Base-by-base conservation (phyloP, 2,329 filamentous ascomycete genomes). In the Xylaria sp. region DNA sequence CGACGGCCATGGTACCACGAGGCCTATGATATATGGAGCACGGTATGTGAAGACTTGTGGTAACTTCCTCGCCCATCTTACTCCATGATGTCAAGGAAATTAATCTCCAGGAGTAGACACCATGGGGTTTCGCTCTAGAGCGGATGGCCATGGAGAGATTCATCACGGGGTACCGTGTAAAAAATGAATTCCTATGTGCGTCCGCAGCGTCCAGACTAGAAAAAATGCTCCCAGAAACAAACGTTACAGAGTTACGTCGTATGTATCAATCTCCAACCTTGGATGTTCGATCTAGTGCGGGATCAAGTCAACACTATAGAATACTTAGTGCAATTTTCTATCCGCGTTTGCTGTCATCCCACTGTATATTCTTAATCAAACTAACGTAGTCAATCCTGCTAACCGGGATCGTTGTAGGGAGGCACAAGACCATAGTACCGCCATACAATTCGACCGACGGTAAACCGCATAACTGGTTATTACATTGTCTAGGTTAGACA, bases 401-500 rank as follows among this genome's bases (percentile, higher is more conserved):
- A 31, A 51, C 15, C n/a, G 5, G 29, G n/a, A 27, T 10, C 3
- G 8, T 6, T 15, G 25, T 3, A 35, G 38, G 1, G 3, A 15
- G 21, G 4, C 10, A 21, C 5, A 25, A 25, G n/a, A 33, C 4
- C 2, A 10, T 8, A 1, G 0, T 41, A 53, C 37, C 35, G 3
- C 17, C n/a, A 29, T 13, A n/a, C 1, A 25, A 19, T 27, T 13
- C 47, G n/a, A 35, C 1, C 6, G 21, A 52, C 3, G 46, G 54
- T 15, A 17, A 29, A 5, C 37, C 55, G 17, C 31, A 48, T n/a
- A 0, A 13, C 3, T 58, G 55, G 55, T n/a, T 58, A 23, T 29
- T 51, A 4, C n/a, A 52, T 46, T 44, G 38, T 27, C 27, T 58
- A 52, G 55, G 55, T 58, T 7, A 51, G 29, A 35, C 4, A 25